These are phyloP conservation scores for Pelagomonas calceolata DNA, from an alignment of 108 stramenopile genomes.

Conservation along the genomic window DNA sequence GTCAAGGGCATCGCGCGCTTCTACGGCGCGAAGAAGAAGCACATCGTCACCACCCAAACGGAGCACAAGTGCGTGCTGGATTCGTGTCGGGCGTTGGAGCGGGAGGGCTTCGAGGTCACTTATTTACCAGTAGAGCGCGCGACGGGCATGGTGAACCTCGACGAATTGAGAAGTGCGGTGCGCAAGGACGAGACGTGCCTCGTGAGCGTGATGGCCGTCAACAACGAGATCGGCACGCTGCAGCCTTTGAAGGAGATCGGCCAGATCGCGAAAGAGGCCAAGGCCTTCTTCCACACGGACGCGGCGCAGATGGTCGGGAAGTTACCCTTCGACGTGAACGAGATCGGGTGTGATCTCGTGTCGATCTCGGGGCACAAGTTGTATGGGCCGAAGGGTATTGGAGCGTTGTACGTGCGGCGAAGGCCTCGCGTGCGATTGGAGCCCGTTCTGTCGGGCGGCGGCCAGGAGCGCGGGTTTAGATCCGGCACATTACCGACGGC, in stretches of 20 bases:
- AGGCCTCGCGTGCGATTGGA: conserved; percentile 93
- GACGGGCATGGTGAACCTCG: conserved; percentile 83
- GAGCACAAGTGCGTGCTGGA: conserved; percentile 99
- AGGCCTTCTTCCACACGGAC: conserved; percentile 90
- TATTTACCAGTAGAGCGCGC: conserved; percentile 76
- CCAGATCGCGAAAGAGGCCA: conserved; percentile 28
- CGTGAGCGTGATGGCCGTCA: conserved; percentile 94
- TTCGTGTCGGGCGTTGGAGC: conserved; percentile 82
- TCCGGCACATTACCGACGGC: conserved; percentile 75
- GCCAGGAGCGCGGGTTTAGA: conserved; percentile 91
- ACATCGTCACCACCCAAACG: conserved; percentile 96
- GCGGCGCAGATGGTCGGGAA: conserved; percentile 97
- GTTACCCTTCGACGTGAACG: conserved; percentile 88
- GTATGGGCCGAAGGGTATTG: conserved; percentile 97
- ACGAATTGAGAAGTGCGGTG: conserved; percentile 68
- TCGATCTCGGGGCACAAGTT: conserved; percentile 92
- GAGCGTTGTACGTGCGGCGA: conserved; percentile 87
- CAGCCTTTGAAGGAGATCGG: conserved; percentile 93
- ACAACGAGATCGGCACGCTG: conserved; percentile 98
- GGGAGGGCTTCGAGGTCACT: conserved; percentile 92
- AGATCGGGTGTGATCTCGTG: conserved; percentile 85
- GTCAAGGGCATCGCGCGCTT: conserved; percentile 96
- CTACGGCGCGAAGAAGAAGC: conserved; percentile 69
- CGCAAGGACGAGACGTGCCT: conserved; percentile 81
- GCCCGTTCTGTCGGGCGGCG: conserved; percentile 89